Percentiles rank a stretch among this genome's conserved stretches.
phyloP scores from a whole-genome alignment of 1,284 basidiomycete genomes.

The Moniliophthora roreri region DNA sequence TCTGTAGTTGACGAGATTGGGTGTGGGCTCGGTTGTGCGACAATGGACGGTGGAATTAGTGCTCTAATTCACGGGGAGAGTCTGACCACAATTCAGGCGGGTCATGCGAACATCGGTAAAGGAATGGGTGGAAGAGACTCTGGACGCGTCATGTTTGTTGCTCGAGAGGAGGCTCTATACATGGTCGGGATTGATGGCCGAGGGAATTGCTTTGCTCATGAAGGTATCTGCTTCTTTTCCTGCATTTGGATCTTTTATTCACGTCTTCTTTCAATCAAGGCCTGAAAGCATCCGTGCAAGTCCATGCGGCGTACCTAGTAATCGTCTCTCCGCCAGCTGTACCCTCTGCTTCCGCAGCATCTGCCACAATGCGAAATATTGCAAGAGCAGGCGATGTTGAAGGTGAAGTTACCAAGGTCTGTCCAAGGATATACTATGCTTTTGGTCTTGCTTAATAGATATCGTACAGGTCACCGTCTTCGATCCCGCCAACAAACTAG shows the following conservation, averaged over 20 bases:
- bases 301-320: slow-evolving; percentile 80
- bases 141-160: slow-evolving; percentile 72
- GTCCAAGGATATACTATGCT: background rate
- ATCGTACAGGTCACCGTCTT: slow-evolving; percentile 69
- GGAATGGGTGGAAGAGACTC: slow-evolving; percentile 1
- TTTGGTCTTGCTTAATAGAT: background rate
- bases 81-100: background rate
- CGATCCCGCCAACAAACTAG: slow-evolving; percentile 91
- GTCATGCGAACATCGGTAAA: background rate
- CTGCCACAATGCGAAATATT: slow-evolving; percentile 76
- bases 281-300: slow-evolving; percentile 68
- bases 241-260: background rate
- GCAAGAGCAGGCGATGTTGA: slow-evolving; percentile 46
- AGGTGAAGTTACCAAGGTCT: slow-evolving; percentile 69
- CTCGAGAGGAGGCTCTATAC: slow-evolving; percentile 91
- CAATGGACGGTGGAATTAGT: slow-evolving; percentile 62
- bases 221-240: slow-evolving; percentile 54
- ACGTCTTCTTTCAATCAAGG: slow-evolving; percentile 36
- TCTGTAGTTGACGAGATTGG: slow-evolving; percentile 85
- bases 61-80: slow-evolving; percentile 29
- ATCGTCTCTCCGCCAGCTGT: slow-evolving; percentile 87
- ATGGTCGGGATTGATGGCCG: slow-evolving; percentile 83
- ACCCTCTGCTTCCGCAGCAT: slow-evolving; percentile 62
- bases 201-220: slow-evolving; percentile 87
- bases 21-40: slow-evolving; percentile 80